phyloP scores from a whole-genome alignment of 176 grass and related monocot genomes.

The Luzula sylvatica region DNA sequence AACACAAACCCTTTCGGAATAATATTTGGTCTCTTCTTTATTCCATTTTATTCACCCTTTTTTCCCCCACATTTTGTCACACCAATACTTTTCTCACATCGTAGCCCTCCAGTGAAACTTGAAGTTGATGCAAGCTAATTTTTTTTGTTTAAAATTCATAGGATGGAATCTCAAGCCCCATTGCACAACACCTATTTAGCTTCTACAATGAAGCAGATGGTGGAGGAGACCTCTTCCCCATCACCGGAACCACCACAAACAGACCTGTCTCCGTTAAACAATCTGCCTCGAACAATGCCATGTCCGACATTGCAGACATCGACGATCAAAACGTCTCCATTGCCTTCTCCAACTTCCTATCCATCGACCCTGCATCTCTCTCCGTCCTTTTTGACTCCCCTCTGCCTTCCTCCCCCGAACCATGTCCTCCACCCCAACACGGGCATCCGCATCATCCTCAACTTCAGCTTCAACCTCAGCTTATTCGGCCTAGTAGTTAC shows the following conservation, averaged over 20 bases:
- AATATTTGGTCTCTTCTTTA: slow-evolving; percentile 19
- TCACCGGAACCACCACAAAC: slow-evolving; percentile 12
- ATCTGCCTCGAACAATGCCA: slow-evolving; percentile 32
- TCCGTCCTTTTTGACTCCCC: slow-evolving; percentile 41
- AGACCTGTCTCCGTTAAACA: neutral
- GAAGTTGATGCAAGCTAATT: too few relatives aligned
- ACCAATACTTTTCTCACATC: slow-evolving; percentile 4
- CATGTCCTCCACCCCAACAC: neutral
- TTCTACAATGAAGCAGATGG: slow-evolving; percentile 46
- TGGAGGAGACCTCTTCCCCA: slow-evolving; percentile 38
- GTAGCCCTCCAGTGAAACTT: too few relatives aligned
- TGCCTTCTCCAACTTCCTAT: slow-evolving; percentile 45
- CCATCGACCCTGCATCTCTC: slow-evolving; percentile 41
- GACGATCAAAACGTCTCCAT: slow-evolving; percentile 22
- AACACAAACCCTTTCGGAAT: slow-evolving; percentile 1
- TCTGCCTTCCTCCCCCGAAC: slow-evolving; percentile 26
- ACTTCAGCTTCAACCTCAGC: slow-evolving; percentile 2
- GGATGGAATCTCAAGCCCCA: slow-evolving; percentile 80
- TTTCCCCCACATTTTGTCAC: slow-evolving; percentile 19
- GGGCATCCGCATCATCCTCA: neutral
- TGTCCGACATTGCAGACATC: slow-evolving; percentile 34
- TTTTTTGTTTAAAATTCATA: slow-evolving; percentile 26
- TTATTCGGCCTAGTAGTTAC: slow-evolving; percentile 22
- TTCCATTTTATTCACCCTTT: slow-evolving; percentile 14
- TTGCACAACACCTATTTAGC: slow-evolving; percentile 61